Evolutionary conservation across 2,329 filamentous ascomycete species (phyloP), one percentile per base, ranked within the genome.

Genomic region (Dothidotthia symphoricarpi): DNA sequence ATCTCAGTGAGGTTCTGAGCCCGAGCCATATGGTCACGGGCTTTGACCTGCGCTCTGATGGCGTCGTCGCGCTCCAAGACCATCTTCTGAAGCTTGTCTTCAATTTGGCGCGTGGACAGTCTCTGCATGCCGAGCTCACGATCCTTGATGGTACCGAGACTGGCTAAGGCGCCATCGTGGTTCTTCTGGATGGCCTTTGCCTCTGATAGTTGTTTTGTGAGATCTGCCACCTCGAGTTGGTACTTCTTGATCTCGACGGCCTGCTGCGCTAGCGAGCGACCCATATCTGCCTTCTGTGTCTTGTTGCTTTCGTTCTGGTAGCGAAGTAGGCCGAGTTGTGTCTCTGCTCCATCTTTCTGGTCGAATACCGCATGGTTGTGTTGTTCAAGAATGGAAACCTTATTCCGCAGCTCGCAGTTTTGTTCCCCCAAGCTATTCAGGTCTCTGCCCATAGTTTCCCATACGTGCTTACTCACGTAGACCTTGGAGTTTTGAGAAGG

Each of bases 261-360:
- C 13, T 52, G 51, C 17, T 51, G 34, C 4, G 36, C 35, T 6
- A 60, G n/a, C 3, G 43, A 26, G 1, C 47, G 45, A 26, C 39
- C 43, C 55, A 59, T 55, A 0, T 32, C 34, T 10, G 49, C 42
- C 22, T 47, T 56, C 13, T 52, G 45, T 1, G 41, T 40, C 25
- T 45, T 51, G 31, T 51, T 56, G 13, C 24, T 16, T 10, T 53
- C 43, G 7, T 55, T 44, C 14, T 54, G 54, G 25, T 44, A 53
- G 2, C 29, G 36, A 3, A 57, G 37, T n/a, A 40, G 31, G 6
- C 47, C 49, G 2, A 56, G 24, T n/a, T 44, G 36, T 19, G 28
- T 27, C 4, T 25, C 19, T 6, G 33, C 6, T 2, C 40, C 44
- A 6, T 38, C n/a, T 1, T 47, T 31, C 2, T 41, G 31, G 2